Evolutionary conservation across 768 basidiomycete genomes (phyloP), one percentile per base, ranked within the genome.

Genomic region (Pulveroboletus sp.): DNA sequence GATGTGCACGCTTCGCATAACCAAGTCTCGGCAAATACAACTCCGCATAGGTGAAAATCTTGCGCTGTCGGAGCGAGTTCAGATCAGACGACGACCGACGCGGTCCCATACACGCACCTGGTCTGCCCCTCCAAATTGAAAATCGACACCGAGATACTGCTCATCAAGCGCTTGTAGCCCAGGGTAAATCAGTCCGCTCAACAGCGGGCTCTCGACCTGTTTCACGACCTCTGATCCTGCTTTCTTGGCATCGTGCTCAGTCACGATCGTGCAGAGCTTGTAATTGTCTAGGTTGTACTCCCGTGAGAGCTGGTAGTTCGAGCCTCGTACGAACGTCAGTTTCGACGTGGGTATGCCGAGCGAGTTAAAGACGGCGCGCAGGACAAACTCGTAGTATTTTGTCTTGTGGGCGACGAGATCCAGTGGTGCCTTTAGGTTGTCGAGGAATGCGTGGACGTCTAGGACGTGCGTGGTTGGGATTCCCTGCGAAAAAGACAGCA

Each of bases 191-290:
- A 98, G 69, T 1, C 93, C 93, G 55, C 91, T 93, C 47, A 99
- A 74, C 43, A 94, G 73, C 1, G 93, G 89, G 61, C 86, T 92
- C 54, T 93, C 89, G 6, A 94, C 89, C 69, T 97, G 95, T 69
- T 98, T 98, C 58, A 99, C 96, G 49, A 98, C 96, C 67, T 98
- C 96, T 2, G 96, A 94, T 6, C 96, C 96, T 0, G 96, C 96
- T 69, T 96, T 96, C 68, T 95, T 95, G 24, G 95, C 93, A 58
- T 98, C 96, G 68, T 95, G 93, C 59, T 97, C 92, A 2, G 91
- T 83, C 17, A 95, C 93, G 51, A 82, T 85, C n/a, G 94, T 82
- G 60, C 86, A 89, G 43, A 98, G 80, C 59, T 80, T 80, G 82
- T 93, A 98, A 63, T 94, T 89, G 72, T 98, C 96, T 62, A 97